Evolutionary conservation across 176 grass and related monocot genomes (phyloP).

Genomic region (Aegilops longissima): DNA sequence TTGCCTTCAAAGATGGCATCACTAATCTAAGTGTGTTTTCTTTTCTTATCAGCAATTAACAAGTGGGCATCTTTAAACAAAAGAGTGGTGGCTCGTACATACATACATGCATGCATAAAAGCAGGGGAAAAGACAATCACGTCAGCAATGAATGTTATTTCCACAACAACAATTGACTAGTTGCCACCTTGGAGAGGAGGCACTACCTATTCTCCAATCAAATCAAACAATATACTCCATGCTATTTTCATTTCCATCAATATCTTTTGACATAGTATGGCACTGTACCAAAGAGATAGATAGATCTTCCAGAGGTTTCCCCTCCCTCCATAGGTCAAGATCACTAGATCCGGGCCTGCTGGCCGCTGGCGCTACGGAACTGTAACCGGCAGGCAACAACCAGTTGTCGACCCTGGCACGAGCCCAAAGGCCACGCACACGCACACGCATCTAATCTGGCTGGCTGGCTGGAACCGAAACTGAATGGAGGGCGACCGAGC

Average conservation of each 20-base stretch:
- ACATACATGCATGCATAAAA: not conserved
- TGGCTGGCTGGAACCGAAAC: not conserved
- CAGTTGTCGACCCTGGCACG: slow-evolving; percentile 1
- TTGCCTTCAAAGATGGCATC: not conserved
- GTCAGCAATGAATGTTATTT: not conserved
- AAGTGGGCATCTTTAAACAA: not conserved
- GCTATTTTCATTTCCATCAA: not conserved
- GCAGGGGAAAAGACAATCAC: not conserved
- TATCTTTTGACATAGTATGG: not conserved
- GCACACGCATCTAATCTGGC: no score
- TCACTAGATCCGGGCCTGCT: not conserved
- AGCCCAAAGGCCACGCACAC: slow-evolving; percentile 26
- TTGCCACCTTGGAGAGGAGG: not conserved
- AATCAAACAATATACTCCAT: not conserved
- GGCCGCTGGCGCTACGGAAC: not conserved
- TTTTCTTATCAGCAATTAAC: not conserved
- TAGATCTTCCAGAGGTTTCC: not conserved
- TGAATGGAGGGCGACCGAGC: not conserved
- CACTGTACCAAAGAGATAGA: not conserved
- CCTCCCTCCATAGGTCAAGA: not conserved
- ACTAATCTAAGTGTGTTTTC: not conserved
- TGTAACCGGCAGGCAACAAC: no score
- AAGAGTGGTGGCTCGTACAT: no score
- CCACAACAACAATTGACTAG: not conserved
- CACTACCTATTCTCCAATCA: not conserved